Evolutionary conservation across 148 eudicot species (phyloP).

Genomic region (Silene conica): DNA sequence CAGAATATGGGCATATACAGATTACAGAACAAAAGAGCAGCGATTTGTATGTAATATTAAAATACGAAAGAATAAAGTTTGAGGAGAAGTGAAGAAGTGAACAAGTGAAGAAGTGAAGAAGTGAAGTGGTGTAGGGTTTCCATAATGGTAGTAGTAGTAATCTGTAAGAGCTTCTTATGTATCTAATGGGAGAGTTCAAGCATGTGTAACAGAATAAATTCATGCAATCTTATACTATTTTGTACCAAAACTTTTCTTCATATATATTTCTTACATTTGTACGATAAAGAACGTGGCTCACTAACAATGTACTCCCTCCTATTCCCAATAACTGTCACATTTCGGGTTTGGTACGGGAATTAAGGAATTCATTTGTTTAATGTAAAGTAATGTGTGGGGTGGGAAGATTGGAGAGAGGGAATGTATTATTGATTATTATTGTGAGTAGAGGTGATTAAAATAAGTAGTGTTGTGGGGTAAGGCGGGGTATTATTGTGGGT

Average conservation of each 20-base stretch:
- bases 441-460: too few species aligned
- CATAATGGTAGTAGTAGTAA: background rate
- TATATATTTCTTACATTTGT: too few species aligned
- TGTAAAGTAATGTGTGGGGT: too few species aligned
- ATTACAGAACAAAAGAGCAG: constrained; percentile 7
- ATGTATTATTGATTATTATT: too few species aligned
- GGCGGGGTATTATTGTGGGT: too few species aligned
- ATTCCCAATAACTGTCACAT: too few species aligned
- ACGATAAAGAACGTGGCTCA: too few species aligned
- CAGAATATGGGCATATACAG: constrained; percentile 9
- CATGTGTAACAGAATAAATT: constrained; percentile 1
- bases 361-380: too few species aligned
- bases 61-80: background rate
- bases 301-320: too few species aligned
- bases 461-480: too few species aligned
- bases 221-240: background rate
- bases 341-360: too few species aligned
- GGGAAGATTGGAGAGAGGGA: too few species aligned
- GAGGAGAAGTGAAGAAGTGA: background rate
- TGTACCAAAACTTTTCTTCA: background rate
- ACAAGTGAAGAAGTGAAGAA: background rate
- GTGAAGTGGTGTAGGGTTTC: constrained; percentile 7
- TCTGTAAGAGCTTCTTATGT: constrained; percentile 6
- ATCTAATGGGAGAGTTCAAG: background rate
- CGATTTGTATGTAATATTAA: constrained; percentile 16